These are phyloP conservation scores for Volvariella volvacea DNA, from an alignment of 1,284 basidiomycete species.

Conservation along the genomic window DNA sequence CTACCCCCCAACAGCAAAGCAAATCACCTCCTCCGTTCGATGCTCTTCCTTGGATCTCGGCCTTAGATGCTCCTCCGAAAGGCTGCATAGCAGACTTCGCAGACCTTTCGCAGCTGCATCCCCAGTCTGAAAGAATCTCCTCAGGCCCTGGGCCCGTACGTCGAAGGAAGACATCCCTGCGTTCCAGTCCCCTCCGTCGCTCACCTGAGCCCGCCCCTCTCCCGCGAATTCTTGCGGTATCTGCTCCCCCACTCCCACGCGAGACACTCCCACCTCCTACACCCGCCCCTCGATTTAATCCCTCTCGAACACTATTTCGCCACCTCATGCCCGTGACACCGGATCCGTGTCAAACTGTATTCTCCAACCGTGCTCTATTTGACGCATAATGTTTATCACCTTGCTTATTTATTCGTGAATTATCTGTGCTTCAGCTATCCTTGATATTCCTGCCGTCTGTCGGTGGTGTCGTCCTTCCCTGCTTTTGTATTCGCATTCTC, in stretches of 20 bases:
- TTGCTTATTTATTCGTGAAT: conserved; percentile 1
- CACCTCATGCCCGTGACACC: conserved; percentile 55
- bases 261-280: conserved; percentile 31
- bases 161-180: conserved; percentile 43
- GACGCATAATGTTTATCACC: neutral
- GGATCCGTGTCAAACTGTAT: conserved; percentile 23
- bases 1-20: conserved; percentile 10
- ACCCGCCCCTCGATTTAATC: conserved; percentile 34
- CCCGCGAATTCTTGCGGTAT: conserved; percentile 14
- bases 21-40: conserved; percentile 39
- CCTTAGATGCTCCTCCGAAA: conserved; percentile 38
- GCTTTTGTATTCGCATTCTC: no score
- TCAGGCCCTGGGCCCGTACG: conserved; percentile 44
- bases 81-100: conserved; percentile 41
- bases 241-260: conserved; percentile 14
- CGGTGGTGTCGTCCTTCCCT: no score
- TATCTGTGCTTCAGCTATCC: neutral
- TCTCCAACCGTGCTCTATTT: conserved; percentile 19
- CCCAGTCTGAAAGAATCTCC: conserved; percentile 13
- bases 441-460: no score
- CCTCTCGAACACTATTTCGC: conserved; percentile 44
- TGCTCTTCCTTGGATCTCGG: conserved; percentile 54
- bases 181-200: conserved; percentile 37
- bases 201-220: conserved; percentile 16
- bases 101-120: conserved; percentile 47